These are phyloP conservation scores for Ambrosiella beaveri DNA, from an alignment of 2,329 filamentous ascomycete genomes.

Conservation along the genomic window DNA sequence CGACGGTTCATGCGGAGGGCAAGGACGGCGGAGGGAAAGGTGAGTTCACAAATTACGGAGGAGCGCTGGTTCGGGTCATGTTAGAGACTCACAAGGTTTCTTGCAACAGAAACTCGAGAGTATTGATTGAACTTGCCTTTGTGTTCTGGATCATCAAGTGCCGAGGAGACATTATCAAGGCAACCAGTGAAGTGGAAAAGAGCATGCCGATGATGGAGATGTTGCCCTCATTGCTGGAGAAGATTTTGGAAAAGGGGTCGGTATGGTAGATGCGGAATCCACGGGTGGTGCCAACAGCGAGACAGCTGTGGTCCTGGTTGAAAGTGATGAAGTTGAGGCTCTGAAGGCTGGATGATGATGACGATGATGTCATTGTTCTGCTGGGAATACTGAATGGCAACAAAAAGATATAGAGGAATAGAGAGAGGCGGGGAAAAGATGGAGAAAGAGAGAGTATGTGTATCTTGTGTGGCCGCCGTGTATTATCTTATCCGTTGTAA, in stretches of 20 bases:
- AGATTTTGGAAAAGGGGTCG: conserved; percentile 88
- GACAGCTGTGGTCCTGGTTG: conserved; percentile 95
- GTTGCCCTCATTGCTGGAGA: conserved; percentile 85
- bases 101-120: neutral
- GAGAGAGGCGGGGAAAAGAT: no score
- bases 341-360: conserved; percentile 32
- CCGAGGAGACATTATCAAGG: conserved; percentile 77
- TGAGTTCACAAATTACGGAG: conserved; percentile 93
- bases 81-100: neutral
- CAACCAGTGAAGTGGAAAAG: conserved; percentile 92
- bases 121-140: conserved; percentile 42
- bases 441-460: no score
- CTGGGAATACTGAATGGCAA: neutral
- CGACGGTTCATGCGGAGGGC: conserved; percentile 90
- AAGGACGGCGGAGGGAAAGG: conserved; percentile 89
- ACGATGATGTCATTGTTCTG: neutral
- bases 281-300: conserved; percentile 85
- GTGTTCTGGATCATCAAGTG: conserved; percentile 95
- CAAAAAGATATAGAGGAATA: no score
- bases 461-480: no score
- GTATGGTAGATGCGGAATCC: conserved; percentile 95
- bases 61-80: conserved; percentile 28
- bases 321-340: conserved; percentile 96
- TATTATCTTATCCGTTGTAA: no score
- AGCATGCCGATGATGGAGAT: conserved; percentile 97